phyloP scores from a whole-genome alignment of 192 early-diverging fungal species.

The Coemansia sp. region DNA sequence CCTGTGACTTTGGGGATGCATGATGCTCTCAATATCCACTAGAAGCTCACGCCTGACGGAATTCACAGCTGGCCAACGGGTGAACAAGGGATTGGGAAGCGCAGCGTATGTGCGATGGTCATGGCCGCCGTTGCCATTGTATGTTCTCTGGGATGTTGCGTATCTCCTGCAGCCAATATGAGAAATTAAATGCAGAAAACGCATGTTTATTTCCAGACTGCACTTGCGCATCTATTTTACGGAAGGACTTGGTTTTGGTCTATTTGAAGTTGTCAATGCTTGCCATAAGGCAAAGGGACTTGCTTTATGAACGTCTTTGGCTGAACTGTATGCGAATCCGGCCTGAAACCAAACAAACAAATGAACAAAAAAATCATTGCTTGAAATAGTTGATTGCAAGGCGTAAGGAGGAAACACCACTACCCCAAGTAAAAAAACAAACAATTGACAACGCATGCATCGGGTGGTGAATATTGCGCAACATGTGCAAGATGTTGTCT shows the following conservation, averaged over 20 bases:
- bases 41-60: background rate
- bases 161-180: slow-evolving; percentile 1
- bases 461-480: background rate
- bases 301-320: background rate
- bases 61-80: background rate
- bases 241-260: background rate
- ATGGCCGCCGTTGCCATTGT: background rate
- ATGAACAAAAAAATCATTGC: background rate
- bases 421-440: background rate
- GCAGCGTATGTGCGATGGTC: slow-evolving; percentile 6
- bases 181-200: slow-evolving; percentile 9
- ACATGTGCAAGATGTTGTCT: background rate
- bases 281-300: no score
- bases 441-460: background rate
- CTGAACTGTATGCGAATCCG: background rate
- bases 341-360: background rate
- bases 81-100: background rate
- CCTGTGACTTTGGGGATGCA: background rate
- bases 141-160: background rate
- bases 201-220: background rate
- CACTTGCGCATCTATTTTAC: background rate
- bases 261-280: background rate
- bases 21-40: background rate
- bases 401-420: background rate
- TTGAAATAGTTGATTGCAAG: background rate